Evolutionary conservation across 225 moss, liverwort and hornwort species (phyloP).

Genomic region (Pseudisothecium myosuroides): DNA sequence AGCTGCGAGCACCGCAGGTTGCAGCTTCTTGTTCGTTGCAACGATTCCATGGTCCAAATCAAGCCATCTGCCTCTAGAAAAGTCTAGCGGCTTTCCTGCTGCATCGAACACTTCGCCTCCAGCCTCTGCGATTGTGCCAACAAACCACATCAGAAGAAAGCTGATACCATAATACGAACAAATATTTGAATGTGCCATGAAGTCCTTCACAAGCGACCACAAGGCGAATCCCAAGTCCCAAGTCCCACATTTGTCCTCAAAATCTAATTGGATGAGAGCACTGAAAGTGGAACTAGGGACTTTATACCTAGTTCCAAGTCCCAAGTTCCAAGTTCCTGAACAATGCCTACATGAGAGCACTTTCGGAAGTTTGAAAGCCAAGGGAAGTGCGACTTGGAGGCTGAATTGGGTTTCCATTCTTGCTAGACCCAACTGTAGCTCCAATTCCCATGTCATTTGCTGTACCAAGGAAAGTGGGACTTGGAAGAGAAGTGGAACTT

Average conservation of each 20-base stretch:
- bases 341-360: not conserved
- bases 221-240: not conserved
- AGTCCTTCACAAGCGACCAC: not conserved
- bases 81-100: conserved; percentile 76
- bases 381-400: not conserved
- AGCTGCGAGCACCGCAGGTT: conserved; percentile 56
- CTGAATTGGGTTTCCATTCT: not conserved
- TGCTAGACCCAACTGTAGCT: not conserved
- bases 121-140: conserved; percentile 48
- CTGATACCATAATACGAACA: not conserved
- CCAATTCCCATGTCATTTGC: not conserved
- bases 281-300: not conserved
- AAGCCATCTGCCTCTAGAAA: conserved; percentile 86
- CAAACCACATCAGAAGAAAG: not conserved
- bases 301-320: not conserved
- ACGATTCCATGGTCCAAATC: conserved; percentile 88
- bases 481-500: not conserved
- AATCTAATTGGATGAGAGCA: not conserved
- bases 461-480: not conserved
- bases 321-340: not conserved
- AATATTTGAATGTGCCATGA: not conserved
- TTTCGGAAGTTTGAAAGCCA: not conserved
- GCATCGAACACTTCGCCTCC: conserved; percentile 96
- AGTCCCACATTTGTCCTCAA: not conserved
- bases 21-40: conserved; percentile 71